Conservation (phyloP, 306 rosid species). For the Vigna trinervia region DNA sequence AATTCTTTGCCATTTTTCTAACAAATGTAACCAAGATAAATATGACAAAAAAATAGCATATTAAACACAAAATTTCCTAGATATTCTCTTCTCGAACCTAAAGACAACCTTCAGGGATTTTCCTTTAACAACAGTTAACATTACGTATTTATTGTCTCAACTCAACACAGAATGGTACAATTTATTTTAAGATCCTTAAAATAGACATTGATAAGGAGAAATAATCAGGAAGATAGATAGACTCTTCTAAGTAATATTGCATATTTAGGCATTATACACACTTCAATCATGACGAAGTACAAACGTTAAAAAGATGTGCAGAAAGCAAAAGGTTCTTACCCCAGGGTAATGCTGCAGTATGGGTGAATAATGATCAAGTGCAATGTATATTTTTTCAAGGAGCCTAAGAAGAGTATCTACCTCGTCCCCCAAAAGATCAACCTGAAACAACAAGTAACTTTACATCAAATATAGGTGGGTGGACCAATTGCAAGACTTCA, state of each 20-base stretch:
- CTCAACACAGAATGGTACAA: not conserved
- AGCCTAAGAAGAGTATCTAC: slow-evolving; percentile 72
- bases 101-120: slow-evolving; percentile 4
- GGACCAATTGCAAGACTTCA: not conserved
- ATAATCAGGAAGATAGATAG: slow-evolving; percentile 13
- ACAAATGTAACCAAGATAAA: not conserved
- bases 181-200: not conserved
- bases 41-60: not conserved
- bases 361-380: slow-evolving; percentile 94
- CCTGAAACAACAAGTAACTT: slow-evolving; percentile 64
- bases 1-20: not conserved
- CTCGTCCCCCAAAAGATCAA: slow-evolving; percentile 90
- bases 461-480: not conserved
- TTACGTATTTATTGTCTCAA: slow-evolving; percentile 23
- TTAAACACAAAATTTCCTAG: not conserved
- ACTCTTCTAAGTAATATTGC: not conserved
- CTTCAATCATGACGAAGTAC: slow-evolving; percentile 12
- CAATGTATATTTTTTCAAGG: slow-evolving; percentile 69
- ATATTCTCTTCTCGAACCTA: not conserved
- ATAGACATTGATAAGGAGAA: not conserved
- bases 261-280: slow-evolving; percentile 1
- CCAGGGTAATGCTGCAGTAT: slow-evolving; percentile 94
- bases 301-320: slow-evolving; percentile 11
- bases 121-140: not conserved
- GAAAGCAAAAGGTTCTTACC: slow-evolving; percentile 58